Evolutionary conservation across 306 rosid species (phyloP).

Genomic region (Quercus glauca): DNA sequence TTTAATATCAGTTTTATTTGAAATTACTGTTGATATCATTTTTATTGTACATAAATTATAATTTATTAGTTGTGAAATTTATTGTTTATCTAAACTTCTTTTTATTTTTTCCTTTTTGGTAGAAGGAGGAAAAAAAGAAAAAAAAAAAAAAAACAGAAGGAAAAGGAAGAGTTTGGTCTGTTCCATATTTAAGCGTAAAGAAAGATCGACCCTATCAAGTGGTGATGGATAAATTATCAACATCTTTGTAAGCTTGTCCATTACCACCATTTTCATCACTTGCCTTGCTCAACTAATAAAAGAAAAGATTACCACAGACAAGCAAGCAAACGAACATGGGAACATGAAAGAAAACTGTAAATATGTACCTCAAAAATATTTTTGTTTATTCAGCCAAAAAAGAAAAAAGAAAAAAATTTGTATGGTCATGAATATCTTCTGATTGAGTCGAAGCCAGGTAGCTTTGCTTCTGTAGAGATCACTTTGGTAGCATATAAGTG

Average conservation of each 20-base stretch:
- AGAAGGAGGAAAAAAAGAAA: too few relatives aligned
- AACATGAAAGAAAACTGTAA: not conserved
- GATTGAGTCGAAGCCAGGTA: slow-evolving; percentile 25
- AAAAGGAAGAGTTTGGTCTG: not conserved
- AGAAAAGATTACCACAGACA: not conserved
- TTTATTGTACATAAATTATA: too few relatives aligned
- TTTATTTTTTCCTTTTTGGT: not conserved
- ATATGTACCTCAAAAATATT: not conserved
- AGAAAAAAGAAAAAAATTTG: too few relatives aligned
- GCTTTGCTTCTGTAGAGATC: slow-evolving; percentile 38
- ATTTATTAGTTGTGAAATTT: too few relatives aligned
- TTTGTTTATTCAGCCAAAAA: not conserved
- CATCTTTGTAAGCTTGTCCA: not conserved
- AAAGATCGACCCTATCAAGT: not conserved
- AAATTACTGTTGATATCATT: too few relatives aligned
- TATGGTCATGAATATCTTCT: slow-evolving; percentile 1
- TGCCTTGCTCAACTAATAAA: not conserved
- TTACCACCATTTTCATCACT: not conserved
- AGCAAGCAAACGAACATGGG: not conserved
- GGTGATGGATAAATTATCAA: not conserved
- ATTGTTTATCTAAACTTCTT: not conserved
- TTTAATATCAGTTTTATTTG: too few relatives aligned
- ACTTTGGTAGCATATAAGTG: slow-evolving; percentile 41
- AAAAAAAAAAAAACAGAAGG: not conserved
- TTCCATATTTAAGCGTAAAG: not conserved